Percentiles rank a stretch among this genome's conserved stretches.
Conservation (phyloP, 2,329 filamentous ascomycete species). For the Fusarium veterinarium region DNA sequence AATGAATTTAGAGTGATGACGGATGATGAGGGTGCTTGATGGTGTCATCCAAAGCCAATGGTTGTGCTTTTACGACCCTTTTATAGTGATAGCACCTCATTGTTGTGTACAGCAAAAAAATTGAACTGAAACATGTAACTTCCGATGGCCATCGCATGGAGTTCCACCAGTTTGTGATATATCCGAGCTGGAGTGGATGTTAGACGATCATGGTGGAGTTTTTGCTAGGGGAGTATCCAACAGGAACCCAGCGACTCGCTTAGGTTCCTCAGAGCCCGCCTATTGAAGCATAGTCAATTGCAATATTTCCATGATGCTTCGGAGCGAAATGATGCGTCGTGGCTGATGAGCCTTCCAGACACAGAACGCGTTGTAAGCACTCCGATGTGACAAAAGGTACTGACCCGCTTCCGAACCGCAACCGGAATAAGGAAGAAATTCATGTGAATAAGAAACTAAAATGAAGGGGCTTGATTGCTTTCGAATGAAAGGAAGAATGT, state of each 20-base stretch:
- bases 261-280: neutral
- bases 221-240: neutral
- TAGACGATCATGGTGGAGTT: neutral
- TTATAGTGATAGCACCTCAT: neutral
- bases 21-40: neutral
- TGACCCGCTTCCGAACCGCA: neutral
- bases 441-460: too few relatives aligned
- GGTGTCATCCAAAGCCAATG: neutral
- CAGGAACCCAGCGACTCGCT: neutral
- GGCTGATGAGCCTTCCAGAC: too few relatives aligned
- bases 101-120: rapidly evolving
- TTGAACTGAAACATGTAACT: neutral
- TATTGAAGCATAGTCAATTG: neutral
- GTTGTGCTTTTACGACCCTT: neutral
- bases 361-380: neutral
- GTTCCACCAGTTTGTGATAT: neutral
- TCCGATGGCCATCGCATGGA: neutral
- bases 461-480: too few relatives aligned
- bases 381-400: neutral
- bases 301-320: neutral
- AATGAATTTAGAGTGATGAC: neutral
- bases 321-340: neutral
- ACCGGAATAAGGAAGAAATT: too few relatives aligned
- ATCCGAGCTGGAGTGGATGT: conserved; percentile 13
- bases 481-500: too few relatives aligned